A percentile compares a stretch with the other conserved stretches of the same genome.
phyloP scores from a whole-genome alignment of 2,329 filamentous ascomycete species.

The Juglanconis juglandina region DNA sequence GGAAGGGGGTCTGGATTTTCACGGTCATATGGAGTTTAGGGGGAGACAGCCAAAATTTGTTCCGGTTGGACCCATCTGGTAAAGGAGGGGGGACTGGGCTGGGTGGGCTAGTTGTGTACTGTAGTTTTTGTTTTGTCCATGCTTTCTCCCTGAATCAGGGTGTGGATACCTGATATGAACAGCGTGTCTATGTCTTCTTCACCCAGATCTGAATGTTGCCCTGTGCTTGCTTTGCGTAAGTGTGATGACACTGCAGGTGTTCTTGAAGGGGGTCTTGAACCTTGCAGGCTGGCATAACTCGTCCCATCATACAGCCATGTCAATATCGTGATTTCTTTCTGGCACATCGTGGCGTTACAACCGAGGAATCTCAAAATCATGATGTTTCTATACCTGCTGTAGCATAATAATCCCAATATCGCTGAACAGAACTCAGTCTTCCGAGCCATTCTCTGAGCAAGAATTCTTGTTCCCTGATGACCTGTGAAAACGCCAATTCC shows the following conservation, averaged over 20 bases:
- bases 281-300: too few species aligned
- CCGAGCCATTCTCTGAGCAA: not conserved
- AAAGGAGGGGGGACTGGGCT: not conserved
- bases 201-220: not conserved
- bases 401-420: not conserved
- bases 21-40: too few species aligned
- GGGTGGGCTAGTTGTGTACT: constrained; percentile 5
- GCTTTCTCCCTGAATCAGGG: constrained; percentile 2
- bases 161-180: constrained; percentile 14
- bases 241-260: too few species aligned
- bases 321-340: too few species aligned
- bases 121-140: constrained; percentile 14
- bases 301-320: too few species aligned
- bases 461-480: not conserved
- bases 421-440: not conserved
- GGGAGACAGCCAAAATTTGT: not conserved
- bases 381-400: not conserved
- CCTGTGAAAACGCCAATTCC: not conserved
- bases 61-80: not conserved
- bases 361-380: not conserved
- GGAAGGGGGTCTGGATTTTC: too few species aligned
- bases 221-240: not conserved
- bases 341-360: too few species aligned
- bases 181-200: constrained; percentile 14
- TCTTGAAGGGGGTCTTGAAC: too few species aligned